Percentiles rank a stretch among this genome's conserved stretches.
Evolutionary conservation across 208 protist species (phyloP).

Genomic region (Leptomonas pyrrhocoris): DNA sequence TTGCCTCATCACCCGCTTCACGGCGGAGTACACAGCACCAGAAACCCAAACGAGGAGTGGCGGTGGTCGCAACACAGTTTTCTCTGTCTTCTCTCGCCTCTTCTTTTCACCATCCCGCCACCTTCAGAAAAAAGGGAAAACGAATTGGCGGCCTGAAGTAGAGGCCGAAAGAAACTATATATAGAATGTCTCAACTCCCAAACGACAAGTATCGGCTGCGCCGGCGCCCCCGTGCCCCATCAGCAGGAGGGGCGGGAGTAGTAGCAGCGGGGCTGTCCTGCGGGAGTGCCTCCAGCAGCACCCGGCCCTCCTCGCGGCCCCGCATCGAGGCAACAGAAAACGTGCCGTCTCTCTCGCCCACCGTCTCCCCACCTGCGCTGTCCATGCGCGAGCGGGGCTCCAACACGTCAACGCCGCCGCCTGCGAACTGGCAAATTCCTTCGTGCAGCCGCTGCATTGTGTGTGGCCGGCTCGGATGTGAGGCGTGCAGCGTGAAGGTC

Average conservation of each 20-base stretch:
- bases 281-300: conserved; percentile 14
- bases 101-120: too few relatives aligned
- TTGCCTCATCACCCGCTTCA: too few relatives aligned
- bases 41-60: too few relatives aligned
- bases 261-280: too few relatives aligned
- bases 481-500: conserved; percentile 38
- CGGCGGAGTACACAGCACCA: background rate
- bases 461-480: conserved; percentile 68
- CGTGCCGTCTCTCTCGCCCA: conserved; percentile 22
- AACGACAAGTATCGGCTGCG: conserved; percentile 5
- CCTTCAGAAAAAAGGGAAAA: too few relatives aligned
- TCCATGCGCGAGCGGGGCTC: conserved; percentile 28
- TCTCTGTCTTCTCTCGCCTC: too few relatives aligned
- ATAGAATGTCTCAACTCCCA: conserved; percentile 10
- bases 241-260: too few relatives aligned
- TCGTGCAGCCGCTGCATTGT: conserved; percentile 72
- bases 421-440: conserved; percentile 66
- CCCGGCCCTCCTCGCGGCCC: conserved; percentile 26
- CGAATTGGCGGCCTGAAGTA: too few relatives aligned
- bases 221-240: conserved; percentile 26
- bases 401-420: conserved; percentile 11
- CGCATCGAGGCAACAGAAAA: conserved; percentile 25
- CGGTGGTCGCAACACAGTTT: too few relatives aligned
- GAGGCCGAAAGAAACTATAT: conserved; percentile 2
- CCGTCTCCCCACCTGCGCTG: conserved; percentile 26